Evolutionary conservation across 1,284 basidiomycete species (phyloP), one percentile per base, ranked within the genome.

Genomic region (Chondrostereum purpureum): DNA sequence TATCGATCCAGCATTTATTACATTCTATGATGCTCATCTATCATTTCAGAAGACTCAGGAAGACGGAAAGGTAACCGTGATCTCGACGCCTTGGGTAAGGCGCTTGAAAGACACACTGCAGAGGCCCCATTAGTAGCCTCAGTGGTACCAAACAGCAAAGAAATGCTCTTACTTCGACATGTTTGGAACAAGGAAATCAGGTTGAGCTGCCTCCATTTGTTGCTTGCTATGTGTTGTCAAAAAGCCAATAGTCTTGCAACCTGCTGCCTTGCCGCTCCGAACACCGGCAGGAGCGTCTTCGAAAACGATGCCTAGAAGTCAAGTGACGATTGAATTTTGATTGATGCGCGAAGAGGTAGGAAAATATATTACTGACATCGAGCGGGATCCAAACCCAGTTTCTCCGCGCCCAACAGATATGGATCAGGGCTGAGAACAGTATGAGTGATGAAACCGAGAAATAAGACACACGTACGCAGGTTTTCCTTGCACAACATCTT

Each of bases 281-380:
- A 93, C 70, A 12, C 90, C 92, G 5, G 77, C 77, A 1, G 90
- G 91, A 1, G 92, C 88, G 66, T 94, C 92, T 61, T 93, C 91
- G 34, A 93, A 74, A 8, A 93, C 90, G 43, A 93, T 69, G 53
- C 81, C 83, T 86, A 42, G 35, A 50, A 38, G n/a, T n/a, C n/a
- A n/a, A n/a, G n/a, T n/a, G n/a, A n/a, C n/a, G n/a, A n/a, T n/a
- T n/a, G n/a, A n/a, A n/a, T n/a, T n/a, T n/a, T n/a, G n/a, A n/a
- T n/a, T n/a, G n/a, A n/a, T n/a, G n/a, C n/a, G n/a, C 10, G 21
- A 42, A 39, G 16, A 42, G 39, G 27, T 34, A 43, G 11, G 11
- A 43, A 37, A 23, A 17, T 14, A 43, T n/a, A n/a, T 20, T 10
- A 59, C 72, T 50, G 44, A 78, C 84, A 89, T 31, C 74, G 74